These are phyloP conservation scores for Rhizopogon salebrosus DNA, from an alignment of 768 basidiomycete species.

Conservation along the genomic window DNA sequence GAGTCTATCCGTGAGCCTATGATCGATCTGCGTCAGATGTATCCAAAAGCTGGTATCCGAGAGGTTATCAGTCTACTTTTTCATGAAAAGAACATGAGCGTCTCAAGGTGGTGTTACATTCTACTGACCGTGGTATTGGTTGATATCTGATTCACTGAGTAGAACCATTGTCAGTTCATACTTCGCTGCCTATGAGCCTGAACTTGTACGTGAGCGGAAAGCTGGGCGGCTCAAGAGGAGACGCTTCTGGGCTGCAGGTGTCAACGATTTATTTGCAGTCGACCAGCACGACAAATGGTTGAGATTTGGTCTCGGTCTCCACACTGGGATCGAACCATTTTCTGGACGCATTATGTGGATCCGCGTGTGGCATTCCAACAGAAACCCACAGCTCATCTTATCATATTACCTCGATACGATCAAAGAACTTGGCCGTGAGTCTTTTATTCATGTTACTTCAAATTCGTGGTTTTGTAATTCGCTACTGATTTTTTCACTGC, in stretches of 20 bases:
- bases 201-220: slow-evolving; percentile 15
- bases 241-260: slow-evolving; percentile 34
- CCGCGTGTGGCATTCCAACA: slow-evolving; percentile 39
- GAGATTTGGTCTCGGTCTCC: slow-evolving; percentile 31
- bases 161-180: not conserved
- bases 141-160: not conserved
- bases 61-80: not conserved
- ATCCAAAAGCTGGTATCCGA: not conserved
- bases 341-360: slow-evolving; percentile 30
- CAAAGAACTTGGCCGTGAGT: slow-evolving; percentile 14
- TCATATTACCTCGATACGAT: slow-evolving; percentile 30
- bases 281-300: slow-evolving; percentile 48
- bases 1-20: not conserved
- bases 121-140: not conserved
- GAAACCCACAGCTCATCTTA: slow-evolving; percentile 28
- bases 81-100: not conserved
- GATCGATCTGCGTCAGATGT: not conserved
- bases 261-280: slow-evolving; percentile 30
- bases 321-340: slow-evolving; percentile 34
- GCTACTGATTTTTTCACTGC: not conserved
- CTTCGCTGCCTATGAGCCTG: slow-evolving; percentile 9
- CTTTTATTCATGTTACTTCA: slow-evolving; percentile 4
- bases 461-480: not conserved
- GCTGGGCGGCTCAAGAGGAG: slow-evolving; percentile 18
- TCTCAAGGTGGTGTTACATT: not conserved